Evolutionary conservation across 495 filamentous ascomycete species (phyloP).

Genomic region (Neurospora sp.): DNA sequence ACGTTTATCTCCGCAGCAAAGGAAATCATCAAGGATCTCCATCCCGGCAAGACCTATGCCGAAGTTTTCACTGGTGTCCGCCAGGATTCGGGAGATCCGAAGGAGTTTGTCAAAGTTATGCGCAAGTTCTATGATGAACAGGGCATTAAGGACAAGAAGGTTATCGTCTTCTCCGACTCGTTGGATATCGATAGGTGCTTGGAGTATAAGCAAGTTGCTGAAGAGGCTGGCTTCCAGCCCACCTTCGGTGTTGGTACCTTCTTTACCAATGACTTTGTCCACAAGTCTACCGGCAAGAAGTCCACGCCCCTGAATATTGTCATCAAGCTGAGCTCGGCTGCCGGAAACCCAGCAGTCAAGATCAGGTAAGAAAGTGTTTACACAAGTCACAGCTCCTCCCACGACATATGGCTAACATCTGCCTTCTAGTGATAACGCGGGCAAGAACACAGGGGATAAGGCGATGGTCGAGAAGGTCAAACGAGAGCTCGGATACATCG

Average conservation of each 20-base stretch:
- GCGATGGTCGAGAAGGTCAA: conserved; percentile 75
- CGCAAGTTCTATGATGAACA: conserved; percentile 72
- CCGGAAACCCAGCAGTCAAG: conserved; percentile 78
- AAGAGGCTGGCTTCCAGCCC: conserved; percentile 68
- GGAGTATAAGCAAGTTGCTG: conserved; percentile 74
- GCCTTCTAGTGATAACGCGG: conserved; percentile 63
- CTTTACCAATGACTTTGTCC: conserved; percentile 84
- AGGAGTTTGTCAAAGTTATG: conserved; percentile 70
- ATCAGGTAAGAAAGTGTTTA: conserved; percentile 43
- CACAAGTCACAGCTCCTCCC: not conserved
- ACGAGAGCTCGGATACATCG: conserved; percentile 70
- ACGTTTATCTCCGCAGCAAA: conserved; percentile 19
- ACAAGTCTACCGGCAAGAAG: conserved; percentile 59
- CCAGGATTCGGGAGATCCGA: conserved; percentile 90
- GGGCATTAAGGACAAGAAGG: conserved; percentile 74
- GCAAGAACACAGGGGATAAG: conserved; percentile 89
- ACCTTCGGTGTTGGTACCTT: conserved; percentile 92
- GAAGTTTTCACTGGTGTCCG: conserved; percentile 79
- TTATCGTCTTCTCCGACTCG: conserved; percentile 94
- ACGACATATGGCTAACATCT: not conserved
- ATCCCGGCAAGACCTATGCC: conserved; percentile 56
- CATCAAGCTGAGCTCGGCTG: conserved; percentile 84
- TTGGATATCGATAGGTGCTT: conserved; percentile 84
- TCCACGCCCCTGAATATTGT: conserved; percentile 95
- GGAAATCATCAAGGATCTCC: conserved; percentile 5